Evolutionary conservation across 805 yeast species (phyloP), one percentile per base, ranked within the genome.

Genomic region (Groenewaldozyma tartarivorans): DNA sequence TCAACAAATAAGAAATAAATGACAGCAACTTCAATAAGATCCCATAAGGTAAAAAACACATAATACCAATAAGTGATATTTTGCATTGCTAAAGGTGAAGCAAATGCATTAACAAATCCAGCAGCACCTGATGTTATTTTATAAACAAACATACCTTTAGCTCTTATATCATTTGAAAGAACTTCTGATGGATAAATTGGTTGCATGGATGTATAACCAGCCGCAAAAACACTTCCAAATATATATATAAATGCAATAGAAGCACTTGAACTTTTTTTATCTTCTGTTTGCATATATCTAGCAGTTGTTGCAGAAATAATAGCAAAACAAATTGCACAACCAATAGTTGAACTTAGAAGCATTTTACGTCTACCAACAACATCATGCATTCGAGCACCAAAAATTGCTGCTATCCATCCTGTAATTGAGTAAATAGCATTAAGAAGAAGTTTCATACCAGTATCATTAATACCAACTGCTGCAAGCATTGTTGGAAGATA

Each of bases 1-100:
- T 80, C 86, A 52, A 77, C 75, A 47, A 81, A 74, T 49, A 70
- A 68, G 67, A 81, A 76, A 68, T 72, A 75, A 38, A 81, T 80
- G 60, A 78, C 35, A 16, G 26, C 42, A 21, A 52, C 46, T 37
- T 60, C 56, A 33, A 54, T 41, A 9, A 51, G 19, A 39, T 52
- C 55, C 58, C 60, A 60, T 36, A 57, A 48, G 11, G 48, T 55
- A 35, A 47, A 56, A 42, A 60, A 53, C 6, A 58, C 54, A 40
- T 56, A 60, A 35, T 46, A 54, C 55, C 59, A 55, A 44, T 55
- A 56, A 4, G 47, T 48, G 31, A 58, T 60, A 27, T 49, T 53
- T 33, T 52, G 41, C 55, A 60, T 50, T 3, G 62, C 63, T 13
- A 48, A 36, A 20, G 53, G 53, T 9, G 50, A 40, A 5, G 48